Base-by-base conservation (phyloP, 805 yeast species). In the Schizosaccharomyces pombe region DNA sequence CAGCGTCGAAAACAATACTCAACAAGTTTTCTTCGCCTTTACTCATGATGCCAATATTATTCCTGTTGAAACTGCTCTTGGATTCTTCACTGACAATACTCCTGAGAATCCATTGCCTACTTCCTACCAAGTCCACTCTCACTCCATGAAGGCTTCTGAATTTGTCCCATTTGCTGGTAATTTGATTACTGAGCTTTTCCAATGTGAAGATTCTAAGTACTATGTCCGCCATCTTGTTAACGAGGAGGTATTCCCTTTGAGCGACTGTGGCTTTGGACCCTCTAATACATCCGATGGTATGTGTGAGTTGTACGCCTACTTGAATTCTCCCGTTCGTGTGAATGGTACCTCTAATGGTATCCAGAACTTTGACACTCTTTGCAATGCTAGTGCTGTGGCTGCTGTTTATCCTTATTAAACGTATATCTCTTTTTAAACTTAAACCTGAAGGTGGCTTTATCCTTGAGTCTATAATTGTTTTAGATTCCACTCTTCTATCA, bases 171-270 rank as follows among this genome's bases (percentile, higher is more conserved):
- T 43, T 26, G 49, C 30, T 43, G 49, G 49, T 6, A 43, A 43
- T n/a, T 9, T 43, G 14, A 43, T 43, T 12, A 43, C 49, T 8
- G 49, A 43, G 49, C 30, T 43, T 26, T 43, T 43, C 30, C 28
- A 43, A 26, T 43, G 49, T 12, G 28, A 43, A 2, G 49, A 43
- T 12, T 16, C 19, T 5, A 43, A 43, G 14, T 43, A 9, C 26
- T 43, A 43, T 26, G 49, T 43, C 26, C 49, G 49, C 14, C 49
- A 43, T n/a, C 49, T 43, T 5, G 49, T 43, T 26, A 43, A 43
- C 49, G 30, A 43, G 30, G 30, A 26, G 14, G 30, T 26, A 19
- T 43, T 43, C 26, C 49, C 49, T 43, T 43, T 43, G 31, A 43
- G 30, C 14, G 49, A 43, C n/a, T 43, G 49, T 26, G 49, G 49